phyloP scores from a whole-genome alignment of 345 rosid species.

The Physaria fendleri region DNA sequence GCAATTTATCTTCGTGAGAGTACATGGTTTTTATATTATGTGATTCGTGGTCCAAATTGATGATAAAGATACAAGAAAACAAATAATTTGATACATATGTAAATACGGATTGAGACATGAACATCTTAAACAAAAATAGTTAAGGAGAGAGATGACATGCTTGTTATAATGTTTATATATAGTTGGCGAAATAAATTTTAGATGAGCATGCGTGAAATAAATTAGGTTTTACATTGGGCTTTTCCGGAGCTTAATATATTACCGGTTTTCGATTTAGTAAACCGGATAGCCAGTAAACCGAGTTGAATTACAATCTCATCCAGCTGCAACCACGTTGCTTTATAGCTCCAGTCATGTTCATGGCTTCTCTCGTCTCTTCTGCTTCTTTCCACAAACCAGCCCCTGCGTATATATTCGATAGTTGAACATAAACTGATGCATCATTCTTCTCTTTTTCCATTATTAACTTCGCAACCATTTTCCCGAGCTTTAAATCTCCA shows the following conservation, averaged over 20 bases:
- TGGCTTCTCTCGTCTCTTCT: slow-evolving; percentile 41
- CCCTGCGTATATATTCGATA: slow-evolving; percentile 69
- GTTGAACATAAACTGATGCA: slow-evolving; percentile 51
- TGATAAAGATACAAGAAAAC: neutral
- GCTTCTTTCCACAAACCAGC: slow-evolving; percentile 81
- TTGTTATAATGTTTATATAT: neutral
- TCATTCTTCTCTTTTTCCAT: slow-evolving; percentile 46
- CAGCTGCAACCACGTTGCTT: slow-evolving; percentile 67
- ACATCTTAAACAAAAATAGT: neutral
- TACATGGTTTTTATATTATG: neutral
- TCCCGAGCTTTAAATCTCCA: slow-evolving; percentile 59
- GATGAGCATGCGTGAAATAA: slow-evolving; percentile 5
- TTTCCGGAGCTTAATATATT: no score
- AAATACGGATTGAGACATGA: neutral
- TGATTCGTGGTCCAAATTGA: neutral
- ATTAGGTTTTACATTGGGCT: neutral
- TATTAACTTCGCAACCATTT: slow-evolving; percentile 43
- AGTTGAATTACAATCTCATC: slow-evolving; percentile 35
- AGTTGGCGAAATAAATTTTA: neutral
- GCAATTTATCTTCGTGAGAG: neutral
- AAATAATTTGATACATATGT: neutral
- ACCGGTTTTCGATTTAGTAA: neutral
- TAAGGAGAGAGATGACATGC: slow-evolving; percentile 1
- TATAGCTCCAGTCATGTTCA: slow-evolving; percentile 35
- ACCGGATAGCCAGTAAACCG: neutral